These are phyloP conservation scores for Rhizophora apiculata DNA, from an alignment of 345 rosid species.

Conservation along the genomic window DNA sequence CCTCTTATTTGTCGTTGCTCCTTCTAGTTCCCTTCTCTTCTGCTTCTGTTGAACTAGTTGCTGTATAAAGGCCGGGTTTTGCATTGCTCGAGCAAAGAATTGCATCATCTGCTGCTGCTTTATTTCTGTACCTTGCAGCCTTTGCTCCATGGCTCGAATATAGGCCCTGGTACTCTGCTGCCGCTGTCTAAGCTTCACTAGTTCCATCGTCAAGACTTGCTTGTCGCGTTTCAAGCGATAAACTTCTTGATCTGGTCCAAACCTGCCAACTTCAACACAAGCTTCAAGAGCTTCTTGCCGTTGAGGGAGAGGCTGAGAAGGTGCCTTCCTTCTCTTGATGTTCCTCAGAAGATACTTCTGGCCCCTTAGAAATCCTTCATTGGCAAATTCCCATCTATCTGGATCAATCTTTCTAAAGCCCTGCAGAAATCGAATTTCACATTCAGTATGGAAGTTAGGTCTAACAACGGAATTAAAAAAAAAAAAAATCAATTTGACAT, in stretches of 20 bases:
- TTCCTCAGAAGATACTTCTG: conserved; percentile 60
- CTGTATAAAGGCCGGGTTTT: conserved; percentile 59
- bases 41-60: conserved; percentile 50
- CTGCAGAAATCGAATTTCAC: conserved; percentile 27
- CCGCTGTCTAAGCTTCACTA: conserved; percentile 65
- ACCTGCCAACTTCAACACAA: conserved; percentile 52
- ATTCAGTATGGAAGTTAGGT: not conserved
- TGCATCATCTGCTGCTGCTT: conserved; percentile 91
- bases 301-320: conserved; percentile 31
- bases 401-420: conserved; percentile 84
- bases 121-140: conserved; percentile 58
- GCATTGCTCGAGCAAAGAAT: conserved; percentile 63
- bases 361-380: conserved; percentile 76
- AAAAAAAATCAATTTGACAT: not conserved
- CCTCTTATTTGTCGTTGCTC: conserved; percentile 45
- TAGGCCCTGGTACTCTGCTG: conserved; percentile 57
- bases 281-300: conserved; percentile 43
- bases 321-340: conserved; percentile 61
- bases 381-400: conserved; percentile 80
- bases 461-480: no score
- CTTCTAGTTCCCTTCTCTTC: conserved; percentile 51
- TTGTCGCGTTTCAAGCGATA: conserved; percentile 60
- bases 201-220: conserved; percentile 50
- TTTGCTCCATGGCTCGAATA: conserved; percentile 63
- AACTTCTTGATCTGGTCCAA: conserved; percentile 41